These are phyloP conservation scores for Saccharomycopsis malanga DNA, from an alignment of 805 yeast genomes.

Conservation along the genomic window DNA sequence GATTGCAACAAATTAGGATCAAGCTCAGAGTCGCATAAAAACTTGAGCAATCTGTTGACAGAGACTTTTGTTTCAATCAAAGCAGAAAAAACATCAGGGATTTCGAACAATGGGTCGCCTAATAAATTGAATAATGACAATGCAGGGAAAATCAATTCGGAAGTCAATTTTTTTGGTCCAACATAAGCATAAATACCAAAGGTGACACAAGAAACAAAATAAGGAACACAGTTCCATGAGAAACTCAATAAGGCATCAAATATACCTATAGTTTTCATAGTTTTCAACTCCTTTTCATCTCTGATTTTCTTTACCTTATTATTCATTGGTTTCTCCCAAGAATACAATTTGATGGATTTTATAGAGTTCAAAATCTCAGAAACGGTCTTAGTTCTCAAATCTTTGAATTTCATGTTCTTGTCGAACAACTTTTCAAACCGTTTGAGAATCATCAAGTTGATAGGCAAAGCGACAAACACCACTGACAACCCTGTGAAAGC, in stretches of 20 bases:
- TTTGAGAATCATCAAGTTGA: slow-evolving; percentile 43
- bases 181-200: slow-evolving; percentile 46
- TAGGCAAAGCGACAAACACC: slow-evolving; percentile 50
- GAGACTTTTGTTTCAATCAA: slow-evolving; percentile 56
- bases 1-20: slow-evolving; percentile 28
- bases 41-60: slow-evolving; percentile 43
- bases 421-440: slow-evolving; percentile 40
- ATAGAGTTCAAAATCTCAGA: slow-evolving; percentile 53
- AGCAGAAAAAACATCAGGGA: slow-evolving; percentile 52
- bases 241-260: slow-evolving; percentile 42
- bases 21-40: slow-evolving; percentile 41
- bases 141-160: slow-evolving; percentile 66
- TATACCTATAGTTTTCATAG: slow-evolving; percentile 42
- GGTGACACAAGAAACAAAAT: slow-evolving; percentile 55
- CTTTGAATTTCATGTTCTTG: slow-evolving; percentile 56
- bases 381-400: slow-evolving; percentile 50
- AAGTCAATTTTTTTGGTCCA: slow-evolving; percentile 46
- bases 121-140: slow-evolving; percentile 52
- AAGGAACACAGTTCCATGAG: slow-evolving; percentile 60
- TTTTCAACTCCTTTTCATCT: slow-evolving; percentile 50
- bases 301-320: slow-evolving; percentile 44
- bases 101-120: slow-evolving; percentile 49
- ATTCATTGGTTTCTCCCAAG: slow-evolving; percentile 65
- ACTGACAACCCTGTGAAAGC: slow-evolving; percentile 50
- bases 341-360: slow-evolving; percentile 58